Evolutionary conservation across 371 early-diverging fungal genomes (phyloP), one percentile per base, ranked within the genome.

Genomic region (Mucor plumbeus): DNA sequence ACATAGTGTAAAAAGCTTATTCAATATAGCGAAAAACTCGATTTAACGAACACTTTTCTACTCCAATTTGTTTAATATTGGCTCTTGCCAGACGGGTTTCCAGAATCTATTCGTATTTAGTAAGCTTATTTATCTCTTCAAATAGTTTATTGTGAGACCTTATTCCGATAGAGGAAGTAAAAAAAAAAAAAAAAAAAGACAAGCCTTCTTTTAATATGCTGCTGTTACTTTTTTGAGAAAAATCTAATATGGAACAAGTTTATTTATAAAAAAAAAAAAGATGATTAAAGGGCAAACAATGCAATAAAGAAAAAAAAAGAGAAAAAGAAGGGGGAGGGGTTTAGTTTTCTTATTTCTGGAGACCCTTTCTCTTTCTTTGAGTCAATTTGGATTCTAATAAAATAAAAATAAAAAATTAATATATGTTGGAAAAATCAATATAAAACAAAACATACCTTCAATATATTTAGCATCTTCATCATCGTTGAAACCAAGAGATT

Each of bases 391-490:
- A 41, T 61, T 67, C 67, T 64, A 56, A 4, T 21, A 15, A 15
- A 39, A 40, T 7, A 54, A 21, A 38, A 10, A 3, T 47, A 7
- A 38, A 10, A 3, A 19, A 7, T 26, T 26, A 26, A 26, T 26
- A 26, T 3, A 26, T 26, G 26, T 26, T 1, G 26, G 26, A 26
- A 26, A 1, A 26, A 26, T 26, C 26, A 26, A 26, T 3, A 26
- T 8, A 17, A 35, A 40, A 0, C 59, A 50, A 35, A 19, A 54
- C 60, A 71, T 78, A 66, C 69, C 81, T 78, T 83, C 67, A 64
- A 93, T 91, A 48, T 87, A 79, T 64, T 83, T 73, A 41, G 71
- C 78, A 79, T 93, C 92, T 63, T 91, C 92, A 7, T 89, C 88
- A 10, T 91, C 89, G 67, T 93, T 83, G 70, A 93, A 91, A 7